Conservation (phyloP, 2,329 filamentous ascomycete genomes). For the Periconia macrospinosa region DNA sequence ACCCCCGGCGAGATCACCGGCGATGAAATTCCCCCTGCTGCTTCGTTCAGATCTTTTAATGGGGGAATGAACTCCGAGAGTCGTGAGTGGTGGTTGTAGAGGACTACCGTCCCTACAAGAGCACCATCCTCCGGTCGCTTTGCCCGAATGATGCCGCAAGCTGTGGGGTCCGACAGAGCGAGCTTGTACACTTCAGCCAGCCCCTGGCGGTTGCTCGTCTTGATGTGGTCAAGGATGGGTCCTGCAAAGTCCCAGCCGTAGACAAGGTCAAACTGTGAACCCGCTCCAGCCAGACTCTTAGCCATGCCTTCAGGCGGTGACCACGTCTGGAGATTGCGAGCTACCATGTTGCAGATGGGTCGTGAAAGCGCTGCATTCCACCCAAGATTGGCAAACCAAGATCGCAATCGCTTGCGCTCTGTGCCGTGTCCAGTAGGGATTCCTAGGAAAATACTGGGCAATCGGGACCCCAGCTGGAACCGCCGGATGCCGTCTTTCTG, state of each 20-base stretch:
- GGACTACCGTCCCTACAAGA: slow-evolving; percentile 77
- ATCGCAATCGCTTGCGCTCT: slow-evolving; percentile 63
- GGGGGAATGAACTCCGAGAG: slow-evolving; percentile 71
- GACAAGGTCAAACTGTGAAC: slow-evolving; percentile 80
- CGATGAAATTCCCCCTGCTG: slow-evolving; percentile 76
- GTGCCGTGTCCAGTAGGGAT: slow-evolving; percentile 70
- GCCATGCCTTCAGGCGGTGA: slow-evolving; percentile 74
- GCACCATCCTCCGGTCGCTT: slow-evolving; percentile 68
- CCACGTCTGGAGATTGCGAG: slow-evolving; percentile 74
- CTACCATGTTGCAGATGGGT: slow-evolving; percentile 70
- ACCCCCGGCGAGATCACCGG: slow-evolving; percentile 72
- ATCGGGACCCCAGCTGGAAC: slow-evolving; percentile 77
- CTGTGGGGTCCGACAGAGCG: slow-evolving; percentile 69
- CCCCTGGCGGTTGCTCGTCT: slow-evolving; percentile 72
- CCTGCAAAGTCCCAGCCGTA: slow-evolving; percentile 77
- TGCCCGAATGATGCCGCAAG: slow-evolving; percentile 81
- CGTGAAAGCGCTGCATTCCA: slow-evolving; percentile 75
- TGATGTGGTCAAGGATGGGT: slow-evolving; percentile 73
- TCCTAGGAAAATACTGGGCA: slow-evolving; percentile 85
- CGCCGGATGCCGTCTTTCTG: slow-evolving; percentile 74
- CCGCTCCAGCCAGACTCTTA: slow-evolving; percentile 71
- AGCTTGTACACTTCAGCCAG: slow-evolving; percentile 78
- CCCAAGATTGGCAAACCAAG: slow-evolving; percentile 87
- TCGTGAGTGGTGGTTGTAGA: slow-evolving; percentile 71
- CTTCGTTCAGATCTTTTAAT: slow-evolving; percentile 61